Evolutionary conservation across 2,329 filamentous ascomycete species (phyloP), one percentile per base, ranked within the genome.

Genomic region (Didymella lethalis): DNA sequence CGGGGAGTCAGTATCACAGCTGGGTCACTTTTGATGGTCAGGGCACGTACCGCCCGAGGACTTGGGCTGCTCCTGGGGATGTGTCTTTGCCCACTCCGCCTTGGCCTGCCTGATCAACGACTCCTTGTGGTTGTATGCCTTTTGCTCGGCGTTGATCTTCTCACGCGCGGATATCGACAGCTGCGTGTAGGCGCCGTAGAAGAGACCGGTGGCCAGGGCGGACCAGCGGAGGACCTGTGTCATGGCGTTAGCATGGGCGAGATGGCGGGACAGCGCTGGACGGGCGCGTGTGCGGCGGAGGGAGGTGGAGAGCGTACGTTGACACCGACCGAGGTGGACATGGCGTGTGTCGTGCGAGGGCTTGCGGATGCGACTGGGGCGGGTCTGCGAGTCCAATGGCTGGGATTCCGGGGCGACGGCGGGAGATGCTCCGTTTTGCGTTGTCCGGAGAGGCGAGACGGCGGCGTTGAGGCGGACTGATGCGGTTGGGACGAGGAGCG

Each of bases 101-200:
- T 96, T 97, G 68, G 95, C 95, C 82, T 97, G 86, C 74, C 90
- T 83, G 84, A 99, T 98, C 84, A 98, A 85, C 71, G 88, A 87
- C 82, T 93, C 86, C 86, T 98, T 96, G 82, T 92, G 90, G 77
- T 93, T 85, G 79, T 94, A 98, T 79, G 97, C 92, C 77, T 88
- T 87, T 80, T 96, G 83, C 64, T 72, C 87, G 85, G 72, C 89
- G 86, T 69, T 88, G 84, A 85, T 81, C 81, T 88, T 90, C 75
- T 93, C 88, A 73, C 86, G 80, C 57, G 90, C 80, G 69, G 83
- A 89, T 80, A 99, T 90, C 64, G 87, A 86, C 76, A 90, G 85
- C 84, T 99, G 95, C 84, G 97, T 94, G 81, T 89, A 91, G 84
- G 97, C 88, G 79, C 95, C 95, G 84, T 99, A 99, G 83, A 97